These are phyloP conservation scores for Colletotrichum musicola DNA, from an alignment of 2,329 filamentous ascomycete species.

Conservation along the genomic window DNA sequence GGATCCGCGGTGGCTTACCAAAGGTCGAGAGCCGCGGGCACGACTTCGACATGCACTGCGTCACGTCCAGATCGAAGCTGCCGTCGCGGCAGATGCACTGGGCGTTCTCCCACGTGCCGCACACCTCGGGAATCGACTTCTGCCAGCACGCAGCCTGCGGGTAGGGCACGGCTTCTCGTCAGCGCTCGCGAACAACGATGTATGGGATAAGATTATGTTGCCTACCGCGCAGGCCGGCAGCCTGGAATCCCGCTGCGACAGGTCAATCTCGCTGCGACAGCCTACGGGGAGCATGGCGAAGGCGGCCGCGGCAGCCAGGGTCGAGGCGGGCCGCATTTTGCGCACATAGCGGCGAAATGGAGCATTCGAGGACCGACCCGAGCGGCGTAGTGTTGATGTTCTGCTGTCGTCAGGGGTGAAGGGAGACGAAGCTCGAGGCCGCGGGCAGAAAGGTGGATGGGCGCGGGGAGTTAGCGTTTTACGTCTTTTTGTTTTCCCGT, in stretches of 20 bases:
- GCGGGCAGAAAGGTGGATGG: too few relatives aligned
- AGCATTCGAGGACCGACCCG: too few relatives aligned
- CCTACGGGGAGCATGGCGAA: not conserved
- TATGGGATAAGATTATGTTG: not conserved
- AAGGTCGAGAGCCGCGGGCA: conserved; percentile 25
- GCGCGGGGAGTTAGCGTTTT: too few relatives aligned
- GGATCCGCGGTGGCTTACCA: not conserved
- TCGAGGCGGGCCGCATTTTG: not conserved
- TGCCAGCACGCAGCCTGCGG: conserved; percentile 7
- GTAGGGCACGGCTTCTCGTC: not conserved
- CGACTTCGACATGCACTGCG: conserved; percentile 21
- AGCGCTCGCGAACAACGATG: not conserved
- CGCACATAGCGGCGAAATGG: not conserved
- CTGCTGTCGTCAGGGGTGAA: too few relatives aligned
- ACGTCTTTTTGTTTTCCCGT: too few relatives aligned
- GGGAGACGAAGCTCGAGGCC: too few relatives aligned
- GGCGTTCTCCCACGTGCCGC: conserved; percentile 12
- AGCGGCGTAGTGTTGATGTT: too few relatives aligned
- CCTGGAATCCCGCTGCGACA: conserved; percentile 4
- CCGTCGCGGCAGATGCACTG: conserved; percentile 13
- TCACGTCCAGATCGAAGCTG: conserved; percentile 8
- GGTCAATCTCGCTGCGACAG: conserved; percentile 1
- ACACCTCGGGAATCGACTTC: not conserved
- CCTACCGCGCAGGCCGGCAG: conserved; percentile 6
- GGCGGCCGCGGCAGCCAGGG: not conserved